A percentile compares a stretch with the other conserved stretches of the same genome.
Evolutionary conservation across 2,329 filamentous ascomycete species (phyloP).

Genomic region (Berkeleyomyces basicola): DNA sequence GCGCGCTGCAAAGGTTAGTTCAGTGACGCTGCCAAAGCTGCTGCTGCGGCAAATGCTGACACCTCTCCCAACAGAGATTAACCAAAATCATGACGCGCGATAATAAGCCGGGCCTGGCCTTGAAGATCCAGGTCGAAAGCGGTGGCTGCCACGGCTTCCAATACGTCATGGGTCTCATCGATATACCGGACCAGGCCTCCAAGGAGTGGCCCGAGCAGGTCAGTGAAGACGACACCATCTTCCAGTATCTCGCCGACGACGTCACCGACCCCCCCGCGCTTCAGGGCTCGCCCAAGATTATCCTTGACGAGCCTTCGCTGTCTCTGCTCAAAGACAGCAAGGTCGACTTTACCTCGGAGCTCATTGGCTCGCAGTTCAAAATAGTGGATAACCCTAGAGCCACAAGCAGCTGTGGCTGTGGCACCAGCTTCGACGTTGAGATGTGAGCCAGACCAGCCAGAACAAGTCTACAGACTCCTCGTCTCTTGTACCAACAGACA

Average conservation of each 20-base stretch:
- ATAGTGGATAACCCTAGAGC: constrained; percentile 85
- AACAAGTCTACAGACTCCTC: neutral
- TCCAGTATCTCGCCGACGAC: constrained; percentile 47
- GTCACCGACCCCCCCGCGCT: constrained; percentile 20
- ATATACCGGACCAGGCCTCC: constrained; percentile 29
- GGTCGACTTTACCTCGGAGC: constrained; percentile 88
- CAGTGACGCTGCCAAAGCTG: constrained; percentile 14
- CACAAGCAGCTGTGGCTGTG: constrained; percentile 89
- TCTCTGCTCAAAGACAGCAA: constrained; percentile 86
- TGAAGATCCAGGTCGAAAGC: constrained; percentile 84
- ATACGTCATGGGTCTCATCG: constrained; percentile 79
- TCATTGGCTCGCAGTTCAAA: constrained; percentile 83
- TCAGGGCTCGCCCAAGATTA: constrained; percentile 48
- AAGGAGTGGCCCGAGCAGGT: constrained; percentile 23
- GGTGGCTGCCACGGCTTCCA: constrained; percentile 97
- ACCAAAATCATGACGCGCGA: constrained; percentile 59
- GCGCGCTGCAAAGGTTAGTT: constrained; percentile 55
- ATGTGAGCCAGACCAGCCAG: constrained; percentile 23
- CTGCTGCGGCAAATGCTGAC: neutral
- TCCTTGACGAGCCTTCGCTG: constrained; percentile 75
- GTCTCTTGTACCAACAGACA: neutral
- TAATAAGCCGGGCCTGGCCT: constrained; percentile 59
- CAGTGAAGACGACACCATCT: constrained; percentile 72
- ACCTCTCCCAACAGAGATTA: constrained; percentile 38
- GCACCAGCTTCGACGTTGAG: constrained; percentile 93